Percentiles rank a stretch among this genome's conserved stretches.
Conservation (phyloP, 371 early-diverging fungal genomes). For the Syncephalastrum racemosum region DNA sequence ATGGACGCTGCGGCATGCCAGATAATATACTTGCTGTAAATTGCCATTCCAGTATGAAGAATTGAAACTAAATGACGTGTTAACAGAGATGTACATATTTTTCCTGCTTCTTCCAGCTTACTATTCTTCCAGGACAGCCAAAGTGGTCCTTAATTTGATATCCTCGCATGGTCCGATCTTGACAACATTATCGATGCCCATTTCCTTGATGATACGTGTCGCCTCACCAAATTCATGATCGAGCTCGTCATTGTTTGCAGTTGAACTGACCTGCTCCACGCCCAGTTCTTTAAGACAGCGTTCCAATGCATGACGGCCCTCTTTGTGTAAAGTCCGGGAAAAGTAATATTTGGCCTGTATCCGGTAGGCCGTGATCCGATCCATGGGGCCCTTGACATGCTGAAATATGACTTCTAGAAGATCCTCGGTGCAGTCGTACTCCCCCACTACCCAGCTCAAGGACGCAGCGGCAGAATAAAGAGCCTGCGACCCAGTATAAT, state of each 20-base stretch:
- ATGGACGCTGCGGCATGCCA: constrained; percentile 31
- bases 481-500: constrained; percentile 23
- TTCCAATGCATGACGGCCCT: constrained; percentile 22
- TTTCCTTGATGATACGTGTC: constrained; percentile 10
- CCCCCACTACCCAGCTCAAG: constrained; percentile 41
- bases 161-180: constrained; percentile 25
- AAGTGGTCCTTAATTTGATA: constrained; percentile 17
- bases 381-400: constrained; percentile 28
- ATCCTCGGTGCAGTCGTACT: constrained; percentile 30
- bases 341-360: constrained; percentile 39
- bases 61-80: constrained; percentile 17
- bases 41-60: constrained; percentile 41
- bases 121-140: constrained; percentile 42
- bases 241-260: constrained; percentile 18
- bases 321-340: constrained; percentile 33
- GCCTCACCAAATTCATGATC: constrained; percentile 15
- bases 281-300: constrained; percentile 36
- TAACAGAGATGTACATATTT: too few relatives aligned
- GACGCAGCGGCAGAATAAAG: constrained; percentile 34
- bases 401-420: constrained; percentile 30
- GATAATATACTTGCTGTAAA: constrained; percentile 35
- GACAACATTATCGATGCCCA: constrained; percentile 20
- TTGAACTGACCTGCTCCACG: constrained; percentile 13
- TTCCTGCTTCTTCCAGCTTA: too few relatives aligned
- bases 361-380: constrained; percentile 36